Evolutionary conservation across 2,329 filamentous ascomycete genomes (phyloP).

Genomic region (Thelonectria blattea): DNA sequence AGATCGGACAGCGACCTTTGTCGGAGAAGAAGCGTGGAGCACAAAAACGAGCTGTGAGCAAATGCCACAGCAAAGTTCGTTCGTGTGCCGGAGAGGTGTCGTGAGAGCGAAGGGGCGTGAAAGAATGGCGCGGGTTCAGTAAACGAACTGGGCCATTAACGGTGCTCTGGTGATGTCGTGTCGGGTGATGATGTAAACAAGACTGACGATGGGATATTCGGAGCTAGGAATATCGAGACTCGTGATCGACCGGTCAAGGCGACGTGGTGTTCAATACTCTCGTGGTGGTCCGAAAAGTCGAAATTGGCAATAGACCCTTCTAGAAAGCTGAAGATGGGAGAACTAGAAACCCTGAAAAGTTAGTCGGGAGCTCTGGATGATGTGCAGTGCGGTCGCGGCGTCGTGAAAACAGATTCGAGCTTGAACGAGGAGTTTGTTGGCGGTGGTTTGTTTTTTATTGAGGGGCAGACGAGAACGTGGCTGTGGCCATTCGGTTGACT

Average conservation of each 20-base stretch:
- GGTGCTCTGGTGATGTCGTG: slow-evolving; percentile 27
- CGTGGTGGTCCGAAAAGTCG: background rate
- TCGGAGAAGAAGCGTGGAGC: slow-evolving; percentile 39
- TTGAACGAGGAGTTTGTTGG: no score
- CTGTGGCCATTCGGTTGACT: no score
- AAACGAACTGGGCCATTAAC: slow-evolving; percentile 44
- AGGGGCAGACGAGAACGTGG: no score
- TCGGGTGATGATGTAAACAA: slow-evolving; percentile 27
- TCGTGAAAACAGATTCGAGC: no score
- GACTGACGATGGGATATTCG: slow-evolving; percentile 22
- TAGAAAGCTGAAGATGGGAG: background rate
- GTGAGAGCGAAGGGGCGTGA: slow-evolving; percentile 16
- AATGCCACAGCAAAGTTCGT: slow-evolving; percentile 27
- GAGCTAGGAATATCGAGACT: background rate
- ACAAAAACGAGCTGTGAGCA: slow-evolving; percentile 22
- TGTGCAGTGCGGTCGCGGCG: no score
- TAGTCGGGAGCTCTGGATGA: background rate
- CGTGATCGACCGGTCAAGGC: background rate
- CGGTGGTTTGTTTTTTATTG: no score
- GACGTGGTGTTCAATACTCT: background rate
- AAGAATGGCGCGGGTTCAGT: slow-evolving; percentile 33
- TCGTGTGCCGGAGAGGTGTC: slow-evolving; percentile 13
- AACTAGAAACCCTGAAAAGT: slow-evolving; percentile 7
- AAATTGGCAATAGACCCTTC: background rate
- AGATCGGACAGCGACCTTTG: slow-evolving; percentile 49